Percentiles rank a stretch among this genome's conserved stretches.
Evolutionary conservation across 2,329 filamentous ascomycete genomes (phyloP).

Genomic region (Scortechinia acanthostroma): DNA sequence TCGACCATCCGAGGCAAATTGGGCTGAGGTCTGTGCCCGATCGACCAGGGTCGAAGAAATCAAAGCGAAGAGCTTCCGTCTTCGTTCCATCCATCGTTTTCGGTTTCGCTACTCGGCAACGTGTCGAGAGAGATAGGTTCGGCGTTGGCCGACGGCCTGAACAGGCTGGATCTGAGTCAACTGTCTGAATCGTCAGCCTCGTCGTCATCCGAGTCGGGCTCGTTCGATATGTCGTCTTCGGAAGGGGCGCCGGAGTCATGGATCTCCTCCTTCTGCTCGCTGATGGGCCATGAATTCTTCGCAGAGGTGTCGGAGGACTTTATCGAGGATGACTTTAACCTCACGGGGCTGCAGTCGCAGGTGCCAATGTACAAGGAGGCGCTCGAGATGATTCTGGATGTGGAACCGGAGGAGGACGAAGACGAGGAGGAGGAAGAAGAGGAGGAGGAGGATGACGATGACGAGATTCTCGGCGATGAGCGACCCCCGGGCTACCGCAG

Average conservation of each 20-base stretch:
- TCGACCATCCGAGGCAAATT: no score
- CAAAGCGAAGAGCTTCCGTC: neutral
- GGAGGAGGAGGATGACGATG: conserved; percentile 31
- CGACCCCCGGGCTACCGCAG: conserved; percentile 18
- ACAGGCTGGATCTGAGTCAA: conserved; percentile 34
- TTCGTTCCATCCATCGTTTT: conserved; percentile 5
- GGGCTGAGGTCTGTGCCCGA: no score
- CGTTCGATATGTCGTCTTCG: conserved; percentile 3
- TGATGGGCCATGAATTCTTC: conserved; percentile 73
- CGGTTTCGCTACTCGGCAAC: conserved; percentile 21
- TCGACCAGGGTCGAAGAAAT: neutral
- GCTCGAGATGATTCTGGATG: conserved; percentile 71
- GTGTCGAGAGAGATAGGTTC: conserved; percentile 33
- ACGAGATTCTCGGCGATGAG: conserved; percentile 28
- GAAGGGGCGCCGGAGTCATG: conserved; percentile 45
- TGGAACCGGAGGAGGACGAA: conserved; percentile 54
- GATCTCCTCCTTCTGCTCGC: conserved; percentile 70
- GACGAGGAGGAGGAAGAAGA: conserved; percentile 38
- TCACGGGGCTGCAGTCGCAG: conserved; percentile 67
- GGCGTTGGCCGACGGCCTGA: conserved; percentile 34
- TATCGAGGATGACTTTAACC: conserved; percentile 75
- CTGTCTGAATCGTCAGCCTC: conserved; percentile 30
- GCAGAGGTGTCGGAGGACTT: conserved; percentile 74
- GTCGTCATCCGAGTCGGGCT: conserved; percentile 14
- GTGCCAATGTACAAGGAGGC: conserved; percentile 77